Conservation (phyloP, 139 green algal species). For the Asterochloris sp. region DNA sequence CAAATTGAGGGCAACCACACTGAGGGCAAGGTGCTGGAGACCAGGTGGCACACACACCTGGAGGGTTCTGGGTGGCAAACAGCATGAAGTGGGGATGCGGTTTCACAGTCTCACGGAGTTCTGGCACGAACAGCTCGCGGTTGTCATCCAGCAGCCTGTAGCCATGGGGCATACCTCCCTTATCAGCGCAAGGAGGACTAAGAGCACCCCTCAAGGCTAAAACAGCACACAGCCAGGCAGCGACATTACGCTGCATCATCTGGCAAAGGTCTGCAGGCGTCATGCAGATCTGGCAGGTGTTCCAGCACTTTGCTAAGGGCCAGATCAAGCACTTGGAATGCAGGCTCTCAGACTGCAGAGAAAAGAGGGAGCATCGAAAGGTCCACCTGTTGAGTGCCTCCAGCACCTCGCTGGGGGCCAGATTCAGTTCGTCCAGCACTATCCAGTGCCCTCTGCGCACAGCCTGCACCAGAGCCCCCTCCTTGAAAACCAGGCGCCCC, state of each 20-base stretch:
- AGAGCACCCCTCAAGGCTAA: neutral
- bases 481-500: slow-evolving; percentile 75
- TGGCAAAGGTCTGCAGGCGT: neutral
- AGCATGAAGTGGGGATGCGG: slow-evolving; percentile 99
- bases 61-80: slow-evolving; percentile 98
- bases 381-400: slow-evolving; percentile 93
- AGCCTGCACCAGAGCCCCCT: slow-evolving; percentile 92
- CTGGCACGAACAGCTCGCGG: slow-evolving; percentile 95
- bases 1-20: no score
- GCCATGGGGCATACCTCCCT: neutral
- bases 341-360: neutral
- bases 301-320: neutral
- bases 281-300: neutral
- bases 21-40: no score
- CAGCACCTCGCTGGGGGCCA: slow-evolving; percentile 91
- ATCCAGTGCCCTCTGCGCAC: slow-evolving; percentile 91
- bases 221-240: neutral
- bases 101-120: slow-evolving; percentile 89
- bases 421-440: slow-evolving; percentile 98
- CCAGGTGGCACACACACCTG: slow-evolving; percentile 39
- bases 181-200: neutral
- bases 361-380: neutral
- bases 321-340: neutral
- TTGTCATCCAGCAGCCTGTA: slow-evolving; percentile 97
- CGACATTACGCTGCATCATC: neutral